Base-by-base conservation (phyloP, 108 stramenopile species). In the Stephanodiscus triporus region DNA sequence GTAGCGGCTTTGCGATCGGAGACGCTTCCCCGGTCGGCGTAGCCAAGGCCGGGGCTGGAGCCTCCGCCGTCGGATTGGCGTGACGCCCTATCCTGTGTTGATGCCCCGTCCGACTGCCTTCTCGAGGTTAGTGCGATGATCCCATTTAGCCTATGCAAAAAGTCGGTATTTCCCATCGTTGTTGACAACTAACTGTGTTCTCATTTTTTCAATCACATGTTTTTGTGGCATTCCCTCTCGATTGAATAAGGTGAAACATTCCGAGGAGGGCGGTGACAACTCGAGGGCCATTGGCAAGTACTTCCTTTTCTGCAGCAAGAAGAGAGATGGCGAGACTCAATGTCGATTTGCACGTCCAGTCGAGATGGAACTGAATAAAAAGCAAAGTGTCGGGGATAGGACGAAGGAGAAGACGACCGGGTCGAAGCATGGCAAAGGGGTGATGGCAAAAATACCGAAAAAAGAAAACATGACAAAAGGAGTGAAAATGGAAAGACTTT, bases 261-360 rank as follows among this genome's bases (percentile, higher is more conserved):
- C 86, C 16, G 82, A 81, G 34, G 83, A 60, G 66, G 81, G 83
- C 13, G 85, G 83, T 30, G 70, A 87, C 19, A 60, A 53, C 11
- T 87, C 87, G 5, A 60, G 90, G 36, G 90, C 90, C 6, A 64
- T 88, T 68, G 90, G 90, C 27, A 87, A 87, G 16, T 91, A 89
- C 58, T 91, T 91, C 59, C 89, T 91, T 69, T 91, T 91, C 68
- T 91, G 90, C 63, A 56, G 72, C 45, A 87, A 84, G 57, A 66
- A 73, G 30, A 76, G 78, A 43, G 78, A 73, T 45, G 87, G 89
- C 48, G 78, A 82, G 19, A 84, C 81, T n/a, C 76, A 81, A 73
- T 91, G 90, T 75, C 81, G 88, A 6, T 91, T 89, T 75, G 90
- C 90, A 20, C 57, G 85, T 43, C 85, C 88, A 27, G 88, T 80